These are phyloP conservation scores for Pythium biforme DNA, from an alignment of 352 stramenopile species.

Conservation along the genomic window DNA sequence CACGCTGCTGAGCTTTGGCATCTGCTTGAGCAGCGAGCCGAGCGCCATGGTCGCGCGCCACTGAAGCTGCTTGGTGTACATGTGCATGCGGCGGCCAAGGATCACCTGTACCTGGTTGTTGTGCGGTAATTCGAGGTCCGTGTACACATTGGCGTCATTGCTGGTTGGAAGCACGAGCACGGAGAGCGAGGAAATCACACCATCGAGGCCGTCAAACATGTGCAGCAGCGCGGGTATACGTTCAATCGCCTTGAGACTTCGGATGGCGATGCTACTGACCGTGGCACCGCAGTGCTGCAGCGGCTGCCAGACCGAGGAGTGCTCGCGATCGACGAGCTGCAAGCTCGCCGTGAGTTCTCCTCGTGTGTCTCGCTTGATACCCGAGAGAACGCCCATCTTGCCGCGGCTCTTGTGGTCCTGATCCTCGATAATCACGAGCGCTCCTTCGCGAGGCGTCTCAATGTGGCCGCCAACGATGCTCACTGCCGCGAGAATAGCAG, in stretches of 20 bases:
- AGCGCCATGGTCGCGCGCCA: conserved; percentile 80
- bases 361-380: conserved; percentile 31
- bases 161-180: conserved; percentile 39
- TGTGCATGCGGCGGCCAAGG: conserved; percentile 51
- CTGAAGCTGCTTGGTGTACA: conserved; percentile 78
- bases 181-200: conserved; percentile 50
- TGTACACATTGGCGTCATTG: conserved; percentile 35
- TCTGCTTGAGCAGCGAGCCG: conserved; percentile 66
- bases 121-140: conserved; percentile 57
- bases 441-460: conserved; percentile 69
- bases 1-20: conserved; percentile 37
- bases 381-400: conserved; percentile 42
- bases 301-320: conserved; percentile 7
- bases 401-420: conserved; percentile 36
- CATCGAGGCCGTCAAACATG: conserved; percentile 78
- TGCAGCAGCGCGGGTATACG: conserved; percentile 66
- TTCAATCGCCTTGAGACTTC: conserved; percentile 61
- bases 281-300: conserved; percentile 11
- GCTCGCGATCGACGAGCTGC: conserved; percentile 16
- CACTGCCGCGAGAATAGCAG: conserved; percentile 60
- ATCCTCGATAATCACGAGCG: conserved; percentile 49
- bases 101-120: conserved; percentile 65
- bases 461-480: conserved; percentile 72
- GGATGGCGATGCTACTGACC: conserved; percentile 34
- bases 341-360: conserved; percentile 26